phyloP scores from a whole-genome alignment of 768 basidiomycete species.

The Suillus americanus region DNA sequence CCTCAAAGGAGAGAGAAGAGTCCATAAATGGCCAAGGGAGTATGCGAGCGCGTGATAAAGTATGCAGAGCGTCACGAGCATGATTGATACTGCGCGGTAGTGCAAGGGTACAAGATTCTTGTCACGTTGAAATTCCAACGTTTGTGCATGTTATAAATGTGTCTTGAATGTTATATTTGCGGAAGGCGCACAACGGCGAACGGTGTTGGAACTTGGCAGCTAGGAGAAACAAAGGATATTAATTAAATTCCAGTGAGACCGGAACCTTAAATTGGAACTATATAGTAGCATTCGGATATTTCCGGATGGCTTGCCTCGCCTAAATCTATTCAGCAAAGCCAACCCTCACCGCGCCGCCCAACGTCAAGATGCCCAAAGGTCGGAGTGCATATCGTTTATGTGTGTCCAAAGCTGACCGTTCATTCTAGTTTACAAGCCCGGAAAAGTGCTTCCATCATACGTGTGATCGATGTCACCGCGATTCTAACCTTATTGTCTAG shows the following conservation, averaged over 20 bases:
- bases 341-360: constrained; percentile 28
- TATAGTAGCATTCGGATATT: constrained; percentile 27
- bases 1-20: neutral
- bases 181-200: neutral
- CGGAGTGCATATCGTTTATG: constrained; percentile 10
- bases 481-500: constrained; percentile 34
- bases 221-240: neutral
- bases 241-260: neutral
- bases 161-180: neutral
- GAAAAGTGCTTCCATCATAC: constrained; percentile 60
- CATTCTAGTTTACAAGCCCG: constrained; percentile 84
- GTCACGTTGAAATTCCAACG: neutral
- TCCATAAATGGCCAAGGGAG: neutral
- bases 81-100: neutral
- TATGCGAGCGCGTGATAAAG: constrained; percentile 1
- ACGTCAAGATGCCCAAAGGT: constrained; percentile 46
- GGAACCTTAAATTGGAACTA: constrained; percentile 22
- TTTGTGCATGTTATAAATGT: neutral
- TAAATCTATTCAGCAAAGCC: constrained; percentile 16
- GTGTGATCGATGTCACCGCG: constrained; percentile 1
- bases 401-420: constrained; percentile 15
- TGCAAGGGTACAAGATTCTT: neutral
- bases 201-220: neutral
- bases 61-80: neutral
- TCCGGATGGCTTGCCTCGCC: constrained; percentile 36